A percentile compares a stretch with the other conserved stretches of the same genome.
Conservation (phyloP, 2,329 filamentous ascomycete species). For the Pseudohalonectria lignicola region DNA sequence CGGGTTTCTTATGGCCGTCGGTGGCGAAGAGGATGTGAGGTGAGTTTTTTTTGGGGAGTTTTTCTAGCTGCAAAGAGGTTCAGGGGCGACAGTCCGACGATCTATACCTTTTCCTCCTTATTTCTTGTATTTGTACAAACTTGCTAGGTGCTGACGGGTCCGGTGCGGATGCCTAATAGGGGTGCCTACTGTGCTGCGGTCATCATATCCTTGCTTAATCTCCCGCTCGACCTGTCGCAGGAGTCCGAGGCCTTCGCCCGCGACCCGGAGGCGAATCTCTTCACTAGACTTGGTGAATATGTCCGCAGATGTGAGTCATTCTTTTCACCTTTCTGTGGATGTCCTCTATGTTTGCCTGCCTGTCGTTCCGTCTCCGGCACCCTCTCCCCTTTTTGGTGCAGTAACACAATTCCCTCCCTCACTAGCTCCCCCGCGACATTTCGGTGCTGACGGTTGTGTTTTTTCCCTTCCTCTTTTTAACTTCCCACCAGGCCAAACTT, state of each 20-base stretch:
- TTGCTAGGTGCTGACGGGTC: too few species aligned
- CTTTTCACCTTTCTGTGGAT: conserved; percentile 6
- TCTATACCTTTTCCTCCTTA: too few species aligned
- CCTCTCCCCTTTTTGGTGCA: too few species aligned
- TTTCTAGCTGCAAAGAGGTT: too few species aligned
- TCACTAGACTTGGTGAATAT: conserved; percentile 67
- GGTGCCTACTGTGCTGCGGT: conserved; percentile 89
- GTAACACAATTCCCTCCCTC: conserved; percentile 5
- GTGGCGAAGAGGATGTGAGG: conserved; percentile 89
- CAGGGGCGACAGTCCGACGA: too few species aligned
- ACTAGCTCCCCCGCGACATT: too few species aligned
- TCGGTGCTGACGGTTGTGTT: too few species aligned
- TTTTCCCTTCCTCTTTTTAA: too few species aligned
- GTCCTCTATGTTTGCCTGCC: too few species aligned
- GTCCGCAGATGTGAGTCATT: conserved; percentile 60
- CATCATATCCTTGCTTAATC: conserved; percentile 68
- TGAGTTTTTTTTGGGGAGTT: too few species aligned
- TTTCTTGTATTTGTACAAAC: too few species aligned
- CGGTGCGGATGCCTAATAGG: conserved; percentile 32
- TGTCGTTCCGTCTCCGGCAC: too few species aligned
- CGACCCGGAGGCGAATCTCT: conserved; percentile 52
- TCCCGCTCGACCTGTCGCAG: conserved; percentile 68
- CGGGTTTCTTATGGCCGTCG: conserved; percentile 77
- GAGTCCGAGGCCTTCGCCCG: conserved; percentile 56
- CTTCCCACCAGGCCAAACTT: conserved; percentile 88